Evolutionary conservation across 495 filamentous ascomycete species (phyloP).

Genomic region (Neurospora intermedia): DNA sequence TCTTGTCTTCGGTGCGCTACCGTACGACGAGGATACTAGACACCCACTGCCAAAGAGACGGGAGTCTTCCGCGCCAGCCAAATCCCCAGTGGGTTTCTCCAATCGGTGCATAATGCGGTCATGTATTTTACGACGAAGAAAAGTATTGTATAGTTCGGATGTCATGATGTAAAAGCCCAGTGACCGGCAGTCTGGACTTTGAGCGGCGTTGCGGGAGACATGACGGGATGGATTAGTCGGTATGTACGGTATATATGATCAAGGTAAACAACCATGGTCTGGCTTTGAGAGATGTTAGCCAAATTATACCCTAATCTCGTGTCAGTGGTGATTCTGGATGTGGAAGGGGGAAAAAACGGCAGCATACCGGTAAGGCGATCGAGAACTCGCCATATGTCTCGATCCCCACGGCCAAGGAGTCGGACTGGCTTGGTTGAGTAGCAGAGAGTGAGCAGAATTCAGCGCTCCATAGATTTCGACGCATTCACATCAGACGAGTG

Average conservation of each 20-base stretch:
- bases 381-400: no score
- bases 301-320: no score
- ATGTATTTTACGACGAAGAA: not conserved
- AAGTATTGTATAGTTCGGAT: not conserved
- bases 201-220: not conserved
- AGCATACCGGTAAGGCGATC: no score
- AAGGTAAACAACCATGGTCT: no score
- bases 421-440: no score
- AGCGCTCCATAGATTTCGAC: no score
- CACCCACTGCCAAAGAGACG: not conserved
- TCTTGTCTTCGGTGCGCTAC: not conserved
- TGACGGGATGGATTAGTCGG: not conserved
- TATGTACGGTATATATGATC: not conserved
- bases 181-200: not conserved
- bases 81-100: not conserved
- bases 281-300: no score
- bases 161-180: not conserved
- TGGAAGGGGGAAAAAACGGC: no score
- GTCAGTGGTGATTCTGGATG: no score
- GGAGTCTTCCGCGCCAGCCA: not conserved
- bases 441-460: no score
- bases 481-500: no score
- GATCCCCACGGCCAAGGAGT: no score
- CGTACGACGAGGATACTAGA: not conserved
- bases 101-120: not conserved